Evolutionary conservation across 1,139 yeast species (phyloP).

Genomic region (Suhomyces wounanorum): DNA sequence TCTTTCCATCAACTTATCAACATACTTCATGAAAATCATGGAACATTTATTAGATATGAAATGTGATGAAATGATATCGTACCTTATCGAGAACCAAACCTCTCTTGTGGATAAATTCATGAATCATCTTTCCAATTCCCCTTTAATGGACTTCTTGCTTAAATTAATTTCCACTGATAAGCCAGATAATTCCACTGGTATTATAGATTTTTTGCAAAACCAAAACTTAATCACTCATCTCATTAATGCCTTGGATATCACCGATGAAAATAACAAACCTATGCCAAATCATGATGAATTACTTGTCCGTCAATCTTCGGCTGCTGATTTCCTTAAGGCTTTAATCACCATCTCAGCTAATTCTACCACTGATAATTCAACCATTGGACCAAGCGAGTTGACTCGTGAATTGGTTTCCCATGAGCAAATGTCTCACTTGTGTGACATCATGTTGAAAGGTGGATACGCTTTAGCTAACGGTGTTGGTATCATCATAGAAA

Average conservation of each 20-base stretch:
- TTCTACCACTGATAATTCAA: conserved; percentile 78
- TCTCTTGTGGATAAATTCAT: conserved; percentile 67
- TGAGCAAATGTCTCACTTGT: conserved; percentile 66
- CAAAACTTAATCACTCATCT: conserved; percentile 63
- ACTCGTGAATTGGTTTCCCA: conserved; percentile 83
- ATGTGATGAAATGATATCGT: conserved; percentile 76
- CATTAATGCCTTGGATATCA: conserved; percentile 54
- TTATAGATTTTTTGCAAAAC: conserved; percentile 66
- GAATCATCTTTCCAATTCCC: conserved; percentile 81
- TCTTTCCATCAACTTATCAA: conserved; percentile 73
- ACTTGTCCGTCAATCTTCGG: conserved; percentile 45
- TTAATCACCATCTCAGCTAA: conserved; percentile 59
- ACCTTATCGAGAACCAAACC: conserved; percentile 63
- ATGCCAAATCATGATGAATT: conserved; percentile 42
- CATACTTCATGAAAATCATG: conserved; percentile 91
- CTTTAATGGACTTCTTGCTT: conserved; percentile 79
- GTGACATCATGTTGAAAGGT: conserved; percentile 84
- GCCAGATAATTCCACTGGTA: conserved; percentile 76
- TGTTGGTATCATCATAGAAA: conserved; percentile 93
- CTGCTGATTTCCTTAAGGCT: conserved; percentile 52
- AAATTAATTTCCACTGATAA: conserved; percentile 79
- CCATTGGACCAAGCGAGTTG: conserved; percentile 94
- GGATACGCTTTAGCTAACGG: conserved; percentile 94
- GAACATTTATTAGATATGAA: conserved; percentile 92
- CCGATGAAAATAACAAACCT: conserved; percentile 18